Evolutionary conservation across 1,284 basidiomycete species (phyloP).

Genomic region (Cutaneotrichosporon daszewskae): DNA sequence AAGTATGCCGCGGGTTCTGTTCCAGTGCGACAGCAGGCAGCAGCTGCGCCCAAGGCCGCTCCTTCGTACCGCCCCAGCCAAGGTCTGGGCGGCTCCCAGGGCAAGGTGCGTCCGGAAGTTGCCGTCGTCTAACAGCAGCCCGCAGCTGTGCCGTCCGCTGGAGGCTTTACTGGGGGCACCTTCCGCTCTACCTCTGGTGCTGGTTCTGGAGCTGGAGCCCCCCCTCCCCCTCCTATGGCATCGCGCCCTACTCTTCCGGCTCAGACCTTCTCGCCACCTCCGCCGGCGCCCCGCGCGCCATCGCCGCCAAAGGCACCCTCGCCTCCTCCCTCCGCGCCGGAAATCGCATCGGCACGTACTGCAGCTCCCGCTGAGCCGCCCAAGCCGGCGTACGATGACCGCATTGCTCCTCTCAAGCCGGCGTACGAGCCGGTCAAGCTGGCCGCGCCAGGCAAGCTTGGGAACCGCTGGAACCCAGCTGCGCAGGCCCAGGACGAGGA

Average conservation of each 20-base stretch:
- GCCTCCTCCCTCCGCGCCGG: constrained; percentile 19
- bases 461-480: constrained; percentile 64
- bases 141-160: constrained; percentile 24
- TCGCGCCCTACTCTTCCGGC: constrained; percentile 37
- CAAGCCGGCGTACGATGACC: constrained; percentile 69
- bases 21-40: constrained; percentile 16
- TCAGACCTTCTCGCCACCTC: constrained; percentile 38
- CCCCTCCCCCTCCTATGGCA: constrained; percentile 42
- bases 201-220: constrained; percentile 9
- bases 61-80: constrained; percentile 42
- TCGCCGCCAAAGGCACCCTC: constrained; percentile 21
- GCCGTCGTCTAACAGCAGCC: constrained; percentile 19
- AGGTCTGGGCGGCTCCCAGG: constrained; percentile 40
- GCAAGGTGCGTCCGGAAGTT: constrained; percentile 23
- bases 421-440: constrained; percentile 81
- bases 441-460: constrained; percentile 69
- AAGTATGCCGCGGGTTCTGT: constrained; percentile 57
- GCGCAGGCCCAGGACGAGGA: constrained; percentile 20
- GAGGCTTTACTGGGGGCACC: no score
- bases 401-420: constrained; percentile 74
- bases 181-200: no score
- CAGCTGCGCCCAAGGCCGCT: constrained; percentile 21
- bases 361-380: constrained; percentile 45
- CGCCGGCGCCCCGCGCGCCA: constrained; percentile 31
- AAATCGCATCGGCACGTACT: constrained; percentile 24